A percentile compares a stretch with the other conserved stretches of the same genome.
phyloP scores from a whole-genome alignment of 345 rosid genomes.

The Syzygium aqueum region DNA sequence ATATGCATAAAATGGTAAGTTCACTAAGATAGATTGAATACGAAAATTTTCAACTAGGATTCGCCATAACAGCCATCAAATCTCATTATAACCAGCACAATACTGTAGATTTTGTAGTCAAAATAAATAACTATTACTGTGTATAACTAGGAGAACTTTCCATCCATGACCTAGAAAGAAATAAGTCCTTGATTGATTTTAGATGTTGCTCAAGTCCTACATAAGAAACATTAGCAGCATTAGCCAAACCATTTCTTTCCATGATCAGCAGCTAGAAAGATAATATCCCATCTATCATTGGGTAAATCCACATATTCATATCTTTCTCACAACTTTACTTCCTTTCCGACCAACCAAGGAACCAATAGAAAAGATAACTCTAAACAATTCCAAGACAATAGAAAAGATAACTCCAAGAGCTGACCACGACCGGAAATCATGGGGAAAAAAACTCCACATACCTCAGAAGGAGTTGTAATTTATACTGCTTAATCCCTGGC shows the following conservation, averaged over 20 bases:
- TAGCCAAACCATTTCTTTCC: not conserved
- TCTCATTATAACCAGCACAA: not conserved
- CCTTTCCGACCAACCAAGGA: not conserved
- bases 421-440: not conserved
- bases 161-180: not conserved
- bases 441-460: conserved; percentile 14
- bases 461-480: conserved; percentile 47
- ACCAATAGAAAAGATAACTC: not conserved
- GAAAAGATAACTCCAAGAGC: not conserved
- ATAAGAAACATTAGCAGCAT: not conserved
- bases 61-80: not conserved
- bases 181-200: not conserved
- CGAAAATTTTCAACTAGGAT: not conserved
- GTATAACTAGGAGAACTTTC: not conserved
- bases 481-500: conserved; percentile 56
- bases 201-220: not conserved
- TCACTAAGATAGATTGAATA: not conserved
- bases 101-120: not conserved
- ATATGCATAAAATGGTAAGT: not conserved
- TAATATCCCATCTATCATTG: not conserved
- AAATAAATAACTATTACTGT: not conserved
- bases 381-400: not conserved
- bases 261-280: not conserved
- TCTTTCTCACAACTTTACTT: not conserved
- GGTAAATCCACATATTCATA: not conserved